Conservation (phyloP, 2,329 filamentous ascomycete species). For the Neopestalotiopsis clavispora region DNA sequence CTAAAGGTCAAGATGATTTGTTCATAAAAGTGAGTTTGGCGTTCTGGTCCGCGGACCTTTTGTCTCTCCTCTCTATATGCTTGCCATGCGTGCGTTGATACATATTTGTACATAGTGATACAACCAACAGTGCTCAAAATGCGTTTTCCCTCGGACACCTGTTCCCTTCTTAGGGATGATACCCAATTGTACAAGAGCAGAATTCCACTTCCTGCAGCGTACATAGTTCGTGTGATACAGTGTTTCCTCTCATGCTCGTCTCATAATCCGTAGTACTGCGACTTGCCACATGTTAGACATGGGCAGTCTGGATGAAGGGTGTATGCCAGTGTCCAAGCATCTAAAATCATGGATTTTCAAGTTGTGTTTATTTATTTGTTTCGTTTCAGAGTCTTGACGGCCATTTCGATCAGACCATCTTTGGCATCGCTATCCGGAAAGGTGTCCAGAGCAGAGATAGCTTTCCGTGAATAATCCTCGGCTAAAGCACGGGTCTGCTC, state of each 20-base stretch:
- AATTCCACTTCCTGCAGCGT: background rate
- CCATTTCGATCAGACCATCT: constrained; percentile 90
- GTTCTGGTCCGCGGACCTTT: constrained; percentile 17
- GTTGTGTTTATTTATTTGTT: constrained; percentile 67
- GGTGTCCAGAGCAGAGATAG: constrained; percentile 78
- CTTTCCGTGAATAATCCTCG: constrained; percentile 87
- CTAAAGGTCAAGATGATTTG: background rate
- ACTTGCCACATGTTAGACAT: background rate
- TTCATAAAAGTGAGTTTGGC: constrained; percentile 24
- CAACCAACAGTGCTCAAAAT: constrained; percentile 22
- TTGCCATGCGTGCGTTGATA: constrained; percentile 10
- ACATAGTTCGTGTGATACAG: background rate
- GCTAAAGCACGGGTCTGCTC: constrained; percentile 91
- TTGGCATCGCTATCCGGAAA: constrained; percentile 98
- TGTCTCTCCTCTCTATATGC: constrained; percentile 24
- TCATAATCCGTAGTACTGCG: background rate
- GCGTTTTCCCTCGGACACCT: constrained; percentile 21
- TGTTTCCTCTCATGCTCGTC: background rate
- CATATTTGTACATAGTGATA: constrained; percentile 27
- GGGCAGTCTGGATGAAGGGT: background rate
- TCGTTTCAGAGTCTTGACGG: constrained; percentile 85
- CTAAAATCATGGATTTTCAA: background rate
- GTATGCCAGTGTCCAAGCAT: background rate
- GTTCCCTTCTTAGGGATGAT: background rate
- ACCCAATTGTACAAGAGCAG: background rate